Conservation (phyloP, 2,329 filamentous ascomycete species). For the Diplodia scrobiculata region DNA sequence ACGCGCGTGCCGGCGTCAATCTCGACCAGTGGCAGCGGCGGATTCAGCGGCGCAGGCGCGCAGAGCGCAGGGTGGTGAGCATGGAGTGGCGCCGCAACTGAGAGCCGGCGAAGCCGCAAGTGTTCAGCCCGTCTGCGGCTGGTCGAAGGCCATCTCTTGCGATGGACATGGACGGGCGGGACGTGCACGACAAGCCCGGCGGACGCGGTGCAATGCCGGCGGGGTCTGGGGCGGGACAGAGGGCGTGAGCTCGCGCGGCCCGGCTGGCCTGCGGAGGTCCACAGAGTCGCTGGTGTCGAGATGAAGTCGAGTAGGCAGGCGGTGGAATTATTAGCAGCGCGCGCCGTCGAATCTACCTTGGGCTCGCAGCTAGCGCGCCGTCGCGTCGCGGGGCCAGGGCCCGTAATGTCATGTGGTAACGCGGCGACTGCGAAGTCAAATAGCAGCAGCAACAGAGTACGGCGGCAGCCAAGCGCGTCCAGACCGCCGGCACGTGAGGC, state of each 20-base stretch:
- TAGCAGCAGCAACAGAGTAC: not conserved
- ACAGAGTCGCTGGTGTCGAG: not conserved
- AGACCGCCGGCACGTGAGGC: slow-evolving; percentile 10
- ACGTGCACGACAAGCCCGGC: not conserved
- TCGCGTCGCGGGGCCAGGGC: not conserved
- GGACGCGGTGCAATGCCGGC: not conserved
- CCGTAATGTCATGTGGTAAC: slow-evolving; percentile 14
- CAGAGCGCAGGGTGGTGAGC: not conserved
- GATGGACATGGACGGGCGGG: not conserved
- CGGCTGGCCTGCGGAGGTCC: not conserved
- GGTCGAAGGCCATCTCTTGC: not conserved
- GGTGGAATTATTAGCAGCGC: slow-evolving; percentile 18
- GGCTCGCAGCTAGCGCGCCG: not conserved
- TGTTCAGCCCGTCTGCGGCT: not conserved
- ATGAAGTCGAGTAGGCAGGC: not conserved
- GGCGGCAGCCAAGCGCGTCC: not conserved
- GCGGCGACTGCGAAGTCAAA: not conserved
- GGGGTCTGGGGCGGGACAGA: not conserved
- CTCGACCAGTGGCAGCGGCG: not conserved
- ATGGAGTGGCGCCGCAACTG: not conserved
- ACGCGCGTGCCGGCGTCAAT: not conserved
- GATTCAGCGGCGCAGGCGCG: not conserved
- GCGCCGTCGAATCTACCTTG: not conserved
- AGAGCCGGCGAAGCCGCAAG: too few relatives aligned
- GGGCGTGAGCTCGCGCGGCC: not conserved